Conservation (phyloP, 164 flowering plant genomes). For the Houttuynia cordata region DNA sequence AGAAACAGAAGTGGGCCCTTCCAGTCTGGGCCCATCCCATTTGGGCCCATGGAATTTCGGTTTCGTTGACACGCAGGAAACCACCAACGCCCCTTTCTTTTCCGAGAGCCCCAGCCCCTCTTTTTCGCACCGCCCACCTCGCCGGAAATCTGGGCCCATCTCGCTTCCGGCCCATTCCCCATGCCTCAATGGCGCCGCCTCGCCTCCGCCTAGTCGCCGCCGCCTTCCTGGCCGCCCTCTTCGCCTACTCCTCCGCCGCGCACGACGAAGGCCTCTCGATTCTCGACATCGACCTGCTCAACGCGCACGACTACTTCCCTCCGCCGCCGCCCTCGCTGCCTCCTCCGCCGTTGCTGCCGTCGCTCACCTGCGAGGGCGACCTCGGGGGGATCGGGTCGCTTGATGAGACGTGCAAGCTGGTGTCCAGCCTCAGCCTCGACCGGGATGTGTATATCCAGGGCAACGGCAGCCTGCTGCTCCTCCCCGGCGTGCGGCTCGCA, state of each 20-base stretch:
- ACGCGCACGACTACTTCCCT: conserved; percentile 46
- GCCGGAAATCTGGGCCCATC: too few relatives aligned
- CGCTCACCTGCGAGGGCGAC: conserved; percentile 43
- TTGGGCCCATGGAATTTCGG: too few relatives aligned
- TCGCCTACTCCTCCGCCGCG: background rate
- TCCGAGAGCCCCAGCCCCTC: too few relatives aligned
- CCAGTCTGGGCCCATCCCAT: too few relatives aligned
- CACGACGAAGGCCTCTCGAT: conserved; percentile 19
- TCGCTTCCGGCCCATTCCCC: too few relatives aligned
- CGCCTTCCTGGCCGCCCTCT: conserved; percentile 4
- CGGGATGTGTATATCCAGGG: conserved; percentile 51
- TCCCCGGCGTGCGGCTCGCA: conserved; percentile 34
- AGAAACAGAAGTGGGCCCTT: too few relatives aligned
- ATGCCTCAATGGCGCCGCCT: conserved; percentile 1
- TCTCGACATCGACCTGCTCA: conserved; percentile 9
- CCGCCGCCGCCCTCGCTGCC: conserved; percentile 58
- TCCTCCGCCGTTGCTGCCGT: conserved; percentile 6
- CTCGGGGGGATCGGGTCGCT: conserved; percentile 61
- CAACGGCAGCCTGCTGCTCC: conserved; percentile 39
- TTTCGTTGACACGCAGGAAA: too few relatives aligned
- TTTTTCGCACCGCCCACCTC: too few relatives aligned
- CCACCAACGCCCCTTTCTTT: too few relatives aligned
- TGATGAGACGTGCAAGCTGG: conserved; percentile 40
- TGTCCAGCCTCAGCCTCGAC: conserved; percentile 25
- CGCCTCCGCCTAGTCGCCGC: background rate